phyloP scores from a whole-genome alignment of 1,284 basidiomycete genomes.

The Ganoderma lucidum region DNA sequence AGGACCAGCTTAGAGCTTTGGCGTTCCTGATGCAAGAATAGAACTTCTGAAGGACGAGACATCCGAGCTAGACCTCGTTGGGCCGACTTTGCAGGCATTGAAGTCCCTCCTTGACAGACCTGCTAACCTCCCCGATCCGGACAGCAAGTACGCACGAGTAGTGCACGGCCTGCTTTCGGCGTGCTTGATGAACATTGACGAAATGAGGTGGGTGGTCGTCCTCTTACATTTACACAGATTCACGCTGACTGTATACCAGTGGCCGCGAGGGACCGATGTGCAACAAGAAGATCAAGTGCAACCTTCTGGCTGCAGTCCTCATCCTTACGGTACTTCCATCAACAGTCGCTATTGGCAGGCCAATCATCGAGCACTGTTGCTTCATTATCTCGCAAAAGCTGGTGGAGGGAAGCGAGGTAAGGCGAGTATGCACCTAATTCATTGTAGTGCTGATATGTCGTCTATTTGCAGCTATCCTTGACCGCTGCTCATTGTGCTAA shows the following conservation, averaged over 20 bases:
- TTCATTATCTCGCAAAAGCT: slow-evolving; percentile 86
- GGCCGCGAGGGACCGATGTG: slow-evolving; percentile 83
- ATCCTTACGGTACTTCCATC: slow-evolving; percentile 84
- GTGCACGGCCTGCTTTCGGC: slow-evolving; percentile 89
- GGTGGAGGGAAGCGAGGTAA: slow-evolving; percentile 72
- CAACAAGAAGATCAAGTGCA: slow-evolving; percentile 89
- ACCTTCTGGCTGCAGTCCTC: slow-evolving; percentile 87
- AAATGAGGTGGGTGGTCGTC: slow-evolving; percentile 78
- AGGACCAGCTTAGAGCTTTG: not conserved
- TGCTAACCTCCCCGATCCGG: slow-evolving; percentile 41
- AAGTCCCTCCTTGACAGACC: slow-evolving; percentile 72
- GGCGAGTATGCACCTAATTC: slow-evolving; percentile 29
- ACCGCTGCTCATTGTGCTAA: slow-evolving; percentile 91
- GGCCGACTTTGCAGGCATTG: slow-evolving; percentile 80
- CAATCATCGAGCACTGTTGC: slow-evolving; percentile 86
- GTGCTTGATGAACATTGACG: slow-evolving; percentile 88
- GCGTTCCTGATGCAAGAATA: slow-evolving; percentile 36
- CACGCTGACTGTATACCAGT: slow-evolving; percentile 48
- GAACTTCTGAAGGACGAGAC: slow-evolving; percentile 88
- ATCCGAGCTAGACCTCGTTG: slow-evolving; percentile 79
- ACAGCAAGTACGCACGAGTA: slow-evolving; percentile 62
- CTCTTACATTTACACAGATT: not conserved
- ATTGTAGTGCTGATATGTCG: not conserved
- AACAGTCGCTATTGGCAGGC: slow-evolving; percentile 72
- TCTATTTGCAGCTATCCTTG: slow-evolving; percentile 65